Evolutionary conservation across 768 basidiomycete genomes (phyloP), one percentile per base, ranked within the genome.

Genomic region (Tephrocybe sp.): DNA sequence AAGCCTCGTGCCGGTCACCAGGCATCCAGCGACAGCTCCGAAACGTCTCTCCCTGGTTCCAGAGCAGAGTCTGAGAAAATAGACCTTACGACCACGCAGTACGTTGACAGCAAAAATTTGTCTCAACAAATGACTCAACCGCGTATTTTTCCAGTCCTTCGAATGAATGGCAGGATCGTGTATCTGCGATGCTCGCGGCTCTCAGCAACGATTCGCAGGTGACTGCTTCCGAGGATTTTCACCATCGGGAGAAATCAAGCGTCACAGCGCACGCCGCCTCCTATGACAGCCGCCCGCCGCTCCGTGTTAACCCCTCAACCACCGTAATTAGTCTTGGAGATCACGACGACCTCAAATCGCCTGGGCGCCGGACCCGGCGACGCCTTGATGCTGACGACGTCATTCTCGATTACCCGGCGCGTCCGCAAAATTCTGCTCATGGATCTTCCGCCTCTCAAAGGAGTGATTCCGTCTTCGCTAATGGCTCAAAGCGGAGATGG

Each of bases 131-230:
- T n/a, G 43, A 33, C 41, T 52, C 52, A 32, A 38, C 53, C n/a
- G 49, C n/a, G n/a, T 17, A 16, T 39, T 7, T 51, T 16, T n/a
- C 12, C 52, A 90, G 87, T 56, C 88, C 89, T 14, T 86, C 87
- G 19, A 84, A 83, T 55, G 88, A 92, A 67, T 92, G 89, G 89
- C 90, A 92, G 65, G 87, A 89, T 59, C 72, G 73, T 39, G 83
- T 92, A 3, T 68, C 69, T 4, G 57, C 66, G 20, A 75, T 75
- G 68, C 68, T 76, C 34, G 32, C 22, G 23, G 22, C 51, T 39
- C 26, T 52, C 26, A 48, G 49, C 14, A 31, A 31, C 13, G 39
- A 23, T 20, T 16, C 30, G 6, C 40, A 23, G 30, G 17, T 6
- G 8, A 6, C 38, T 8, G 30, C 20, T 39, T 31, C 41, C 26